A percentile compares a stretch with the other conserved stretches of the same genome.
Conservation (phyloP, 169 alveolate species). For the Toxoplasma gondii region DNA sequence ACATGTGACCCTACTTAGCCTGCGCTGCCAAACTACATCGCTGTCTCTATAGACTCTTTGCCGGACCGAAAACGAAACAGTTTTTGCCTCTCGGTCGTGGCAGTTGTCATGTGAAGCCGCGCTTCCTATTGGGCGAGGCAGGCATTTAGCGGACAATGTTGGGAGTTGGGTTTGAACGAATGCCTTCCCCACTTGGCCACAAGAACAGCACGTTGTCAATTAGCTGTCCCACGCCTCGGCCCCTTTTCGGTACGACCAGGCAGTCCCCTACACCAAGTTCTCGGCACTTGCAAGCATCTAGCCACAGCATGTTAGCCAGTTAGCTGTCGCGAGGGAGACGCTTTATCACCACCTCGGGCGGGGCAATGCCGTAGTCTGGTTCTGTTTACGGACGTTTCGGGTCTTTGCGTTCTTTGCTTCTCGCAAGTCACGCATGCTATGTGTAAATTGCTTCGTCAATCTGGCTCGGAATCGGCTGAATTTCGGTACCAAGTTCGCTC, state of each 20-base stretch:
- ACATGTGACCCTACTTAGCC: too few relatives aligned
- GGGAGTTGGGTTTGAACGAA: neutral
- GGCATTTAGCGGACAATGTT: neutral
- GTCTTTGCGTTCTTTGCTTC: neutral
- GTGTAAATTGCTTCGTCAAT: slow-evolving; percentile 92
- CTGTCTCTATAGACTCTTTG: too few relatives aligned
- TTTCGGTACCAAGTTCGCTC: slow-evolving; percentile 97
- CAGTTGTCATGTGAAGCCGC: too few relatives aligned
- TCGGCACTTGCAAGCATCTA: too few relatives aligned
- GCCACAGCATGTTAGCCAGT: too few relatives aligned
- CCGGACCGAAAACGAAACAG: too few relatives aligned
- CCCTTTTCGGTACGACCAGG: neutral
- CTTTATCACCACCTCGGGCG: too few relatives aligned
- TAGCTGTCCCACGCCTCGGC: neutral
- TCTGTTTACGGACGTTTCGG: neutral
- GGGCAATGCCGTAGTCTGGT: too few relatives aligned
- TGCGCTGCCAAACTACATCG: too few relatives aligned
- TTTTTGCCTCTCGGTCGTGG: too few relatives aligned
- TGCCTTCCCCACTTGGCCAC: neutral
- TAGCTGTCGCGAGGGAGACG: too few relatives aligned
- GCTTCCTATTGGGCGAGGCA: neutral
- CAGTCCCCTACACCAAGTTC: too few relatives aligned
- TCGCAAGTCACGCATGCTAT: slow-evolving; percentile 41
- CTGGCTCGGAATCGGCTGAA: slow-evolving; percentile 96
- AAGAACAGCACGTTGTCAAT: neutral